These are phyloP conservation scores for Leccinellum luteum DNA, from an alignment of 768 basidiomycete genomes.

Conservation along the genomic window DNA sequence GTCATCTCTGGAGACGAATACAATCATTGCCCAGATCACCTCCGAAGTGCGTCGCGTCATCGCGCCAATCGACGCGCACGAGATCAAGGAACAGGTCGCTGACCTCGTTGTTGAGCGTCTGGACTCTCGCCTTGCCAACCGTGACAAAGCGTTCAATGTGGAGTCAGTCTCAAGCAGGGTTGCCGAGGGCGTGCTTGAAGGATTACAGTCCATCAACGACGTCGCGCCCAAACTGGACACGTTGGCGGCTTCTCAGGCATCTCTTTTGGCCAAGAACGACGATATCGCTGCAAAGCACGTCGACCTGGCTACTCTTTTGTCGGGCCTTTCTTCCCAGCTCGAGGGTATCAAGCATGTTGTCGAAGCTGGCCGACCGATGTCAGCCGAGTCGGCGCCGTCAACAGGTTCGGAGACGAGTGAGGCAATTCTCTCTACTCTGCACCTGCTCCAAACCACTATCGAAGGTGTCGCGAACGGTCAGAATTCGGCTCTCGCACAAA, in stretches of 20 bases:
- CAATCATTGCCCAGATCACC: slow-evolving; percentile 57
- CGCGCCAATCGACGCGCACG: slow-evolving; percentile 77
- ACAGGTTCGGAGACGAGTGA: slow-evolving; percentile 15
- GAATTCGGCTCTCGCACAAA: slow-evolving; percentile 45
- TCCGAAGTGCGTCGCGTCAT: slow-evolving; percentile 70
- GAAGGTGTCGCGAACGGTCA: slow-evolving; percentile 52
- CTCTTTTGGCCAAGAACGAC: slow-evolving; percentile 36
- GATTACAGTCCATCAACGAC: slow-evolving; percentile 42
- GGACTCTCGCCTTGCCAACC: slow-evolving; percentile 74
- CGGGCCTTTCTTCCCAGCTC: slow-evolving; percentile 48
- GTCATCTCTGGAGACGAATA: slow-evolving; percentile 48
- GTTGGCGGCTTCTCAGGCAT: slow-evolving; percentile 43
- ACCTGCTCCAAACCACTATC: slow-evolving; percentile 47
- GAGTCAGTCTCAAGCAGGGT: slow-evolving; percentile 58
- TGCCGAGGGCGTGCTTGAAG: slow-evolving; percentile 46
- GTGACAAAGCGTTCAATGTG: slow-evolving; percentile 67
- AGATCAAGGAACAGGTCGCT: slow-evolving; percentile 87
- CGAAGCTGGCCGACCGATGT: slow-evolving; percentile 25
- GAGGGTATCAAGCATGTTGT: slow-evolving; percentile 44
- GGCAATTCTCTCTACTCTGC: slow-evolving; percentile 35
- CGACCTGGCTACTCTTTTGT: slow-evolving; percentile 40
- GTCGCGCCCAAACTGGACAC: slow-evolving; percentile 39
- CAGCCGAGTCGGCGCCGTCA: slow-evolving; percentile 20
- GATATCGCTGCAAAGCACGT: slow-evolving; percentile 40
- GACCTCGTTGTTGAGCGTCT: slow-evolving; percentile 85